Conservation (phyloP, 148 eudicot genomes). For the Rheum nobile region DNA sequence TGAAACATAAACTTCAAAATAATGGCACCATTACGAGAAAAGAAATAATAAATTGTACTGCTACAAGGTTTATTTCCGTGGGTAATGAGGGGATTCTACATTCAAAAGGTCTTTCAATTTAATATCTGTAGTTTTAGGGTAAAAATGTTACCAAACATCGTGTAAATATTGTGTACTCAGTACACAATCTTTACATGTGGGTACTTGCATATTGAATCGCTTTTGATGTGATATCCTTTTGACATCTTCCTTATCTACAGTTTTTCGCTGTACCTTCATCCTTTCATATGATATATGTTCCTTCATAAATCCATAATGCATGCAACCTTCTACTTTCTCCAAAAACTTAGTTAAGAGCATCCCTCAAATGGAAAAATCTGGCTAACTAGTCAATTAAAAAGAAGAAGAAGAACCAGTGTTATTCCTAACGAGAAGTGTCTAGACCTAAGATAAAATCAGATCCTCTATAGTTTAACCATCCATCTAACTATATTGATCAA, state of each 20-base stretch:
- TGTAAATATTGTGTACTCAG: background rate
- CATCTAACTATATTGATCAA: background rate
- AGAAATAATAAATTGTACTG: background rate
- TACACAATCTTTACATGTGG: background rate
- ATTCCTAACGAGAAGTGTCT: background rate
- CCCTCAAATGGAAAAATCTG: background rate
- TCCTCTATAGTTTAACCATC: background rate
- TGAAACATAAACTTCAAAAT: background rate
- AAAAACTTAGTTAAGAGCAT: background rate
- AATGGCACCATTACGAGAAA: background rate
- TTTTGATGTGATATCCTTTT: background rate
- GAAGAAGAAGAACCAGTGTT: background rate
- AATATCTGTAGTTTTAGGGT: background rate
- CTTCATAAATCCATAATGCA: background rate
- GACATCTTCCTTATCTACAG: background rate
- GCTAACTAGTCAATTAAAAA: background rate
- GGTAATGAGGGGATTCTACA: background rate
- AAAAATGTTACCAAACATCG: background rate
- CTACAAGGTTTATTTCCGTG: background rate
- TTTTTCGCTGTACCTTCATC: background rate
- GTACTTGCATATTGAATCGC: background rate
- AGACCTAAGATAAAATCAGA: background rate
- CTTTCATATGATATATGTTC: background rate
- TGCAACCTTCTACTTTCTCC: background rate
- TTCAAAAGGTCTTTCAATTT: background rate